Percentiles rank a stretch among this genome's conserved stretches.
These are phyloP conservation scores for Apophysomyces variabilis DNA, from an alignment of 371 early-diverging fungal species.

Conservation along the genomic window DNA sequence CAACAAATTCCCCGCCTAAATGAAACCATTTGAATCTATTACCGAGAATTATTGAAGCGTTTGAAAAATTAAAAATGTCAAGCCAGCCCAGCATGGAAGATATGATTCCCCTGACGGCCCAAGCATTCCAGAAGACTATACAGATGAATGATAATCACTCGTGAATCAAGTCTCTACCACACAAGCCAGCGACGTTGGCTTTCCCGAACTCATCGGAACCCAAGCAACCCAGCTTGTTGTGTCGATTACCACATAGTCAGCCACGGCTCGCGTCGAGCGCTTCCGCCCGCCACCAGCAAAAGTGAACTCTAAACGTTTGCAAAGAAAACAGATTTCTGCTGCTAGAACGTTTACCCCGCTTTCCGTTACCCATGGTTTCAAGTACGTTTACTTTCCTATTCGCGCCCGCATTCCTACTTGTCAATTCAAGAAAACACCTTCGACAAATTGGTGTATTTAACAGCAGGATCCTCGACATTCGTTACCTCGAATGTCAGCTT, in stretches of 20 bases:
- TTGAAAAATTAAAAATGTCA: too few species aligned
- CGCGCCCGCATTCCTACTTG: background rate
- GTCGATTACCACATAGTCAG: background rate
- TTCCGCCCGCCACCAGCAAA: background rate
- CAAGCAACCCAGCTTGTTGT: background rate
- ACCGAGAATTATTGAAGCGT: too few species aligned
- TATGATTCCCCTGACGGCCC: too few species aligned
- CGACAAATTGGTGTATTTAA: background rate
- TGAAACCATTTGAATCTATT: too few species aligned
- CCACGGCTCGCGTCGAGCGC: background rate
- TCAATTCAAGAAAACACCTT: background rate
- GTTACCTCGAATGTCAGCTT: constrained; percentile 12
- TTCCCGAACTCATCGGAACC: background rate
- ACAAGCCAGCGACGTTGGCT: background rate
- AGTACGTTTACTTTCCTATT: background rate
- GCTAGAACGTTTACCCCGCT: constrained; percentile 14
- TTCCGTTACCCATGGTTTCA: constrained; percentile 17
- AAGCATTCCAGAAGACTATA: too few species aligned
- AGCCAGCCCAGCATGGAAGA: too few species aligned
- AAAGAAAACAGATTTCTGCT: constrained; percentile 1
- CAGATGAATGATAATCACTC: too few species aligned
- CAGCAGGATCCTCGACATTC: constrained; percentile 16
- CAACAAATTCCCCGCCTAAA: background rate
- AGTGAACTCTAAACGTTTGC: background rate
- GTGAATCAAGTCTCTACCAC: too few species aligned